phyloP scores from a whole-genome alignment of 495 filamentous ascomycete genomes.

The Baudoinia panamericana region DNA sequence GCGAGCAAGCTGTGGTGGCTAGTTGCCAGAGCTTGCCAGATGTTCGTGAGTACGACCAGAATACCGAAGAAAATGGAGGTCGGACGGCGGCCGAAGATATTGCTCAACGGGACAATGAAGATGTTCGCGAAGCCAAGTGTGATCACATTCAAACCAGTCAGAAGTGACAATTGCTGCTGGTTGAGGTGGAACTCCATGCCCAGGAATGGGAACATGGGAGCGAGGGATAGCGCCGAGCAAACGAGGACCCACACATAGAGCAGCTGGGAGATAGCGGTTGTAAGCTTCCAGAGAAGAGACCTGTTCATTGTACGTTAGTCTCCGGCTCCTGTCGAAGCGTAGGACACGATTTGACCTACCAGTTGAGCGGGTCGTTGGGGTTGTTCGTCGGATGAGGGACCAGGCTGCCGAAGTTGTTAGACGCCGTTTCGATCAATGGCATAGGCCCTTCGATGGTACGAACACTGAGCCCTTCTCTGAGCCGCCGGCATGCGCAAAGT shows the following conservation, averaged over 20 bases:
- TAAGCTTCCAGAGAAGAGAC: slow-evolving; percentile 4
- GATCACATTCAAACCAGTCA: slow-evolving; percentile 42
- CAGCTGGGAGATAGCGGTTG: slow-evolving; percentile 8
- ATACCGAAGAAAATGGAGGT: slow-evolving; percentile 39
- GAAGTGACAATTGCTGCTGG: slow-evolving; percentile 33
- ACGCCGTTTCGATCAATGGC: not conserved
- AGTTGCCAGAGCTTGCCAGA: slow-evolving; percentile 45
- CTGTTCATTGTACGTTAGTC: slow-evolving; percentile 9
- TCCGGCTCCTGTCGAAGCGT: slow-evolving; percentile 27
- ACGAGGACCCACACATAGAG: slow-evolving; percentile 42
- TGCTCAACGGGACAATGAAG: slow-evolving; percentile 43
- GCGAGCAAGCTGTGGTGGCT: slow-evolving; percentile 44
- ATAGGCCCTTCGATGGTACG: not conserved
- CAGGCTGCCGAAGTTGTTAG: slow-evolving; percentile 4
- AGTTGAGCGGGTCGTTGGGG: slow-evolving; percentile 27
- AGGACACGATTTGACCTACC: slow-evolving; percentile 29
- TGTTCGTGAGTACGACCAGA: slow-evolving; percentile 39
- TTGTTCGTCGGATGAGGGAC: slow-evolving; percentile 11
- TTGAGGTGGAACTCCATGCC: slow-evolving; percentile 39
- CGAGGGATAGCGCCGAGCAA: slow-evolving; percentile 41
- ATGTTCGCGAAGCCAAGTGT: slow-evolving; percentile 46
- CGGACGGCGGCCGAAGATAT: slow-evolving; percentile 40
- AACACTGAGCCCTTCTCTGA: slow-evolving; percentile 34
- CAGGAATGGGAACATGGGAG: slow-evolving; percentile 40
- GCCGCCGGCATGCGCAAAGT: slow-evolving; percentile 30